These are phyloP conservation scores for Euphorbia peplus DNA, from an alignment of 345 rosid species.

Conservation along the genomic window DNA sequence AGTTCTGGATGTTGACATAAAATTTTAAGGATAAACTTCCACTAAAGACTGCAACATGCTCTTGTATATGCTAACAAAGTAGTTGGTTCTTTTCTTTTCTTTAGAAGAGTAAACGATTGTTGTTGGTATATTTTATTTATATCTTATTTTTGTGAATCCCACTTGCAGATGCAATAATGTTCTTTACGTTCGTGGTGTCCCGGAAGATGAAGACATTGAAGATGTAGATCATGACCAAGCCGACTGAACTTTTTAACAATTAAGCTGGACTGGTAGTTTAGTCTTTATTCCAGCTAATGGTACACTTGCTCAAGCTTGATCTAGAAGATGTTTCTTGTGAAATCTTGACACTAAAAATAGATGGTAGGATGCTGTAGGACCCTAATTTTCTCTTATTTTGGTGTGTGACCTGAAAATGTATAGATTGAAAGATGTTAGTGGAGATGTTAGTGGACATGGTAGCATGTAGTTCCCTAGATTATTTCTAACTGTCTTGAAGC, in stretches of 20 bases:
- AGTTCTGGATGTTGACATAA: background rate
- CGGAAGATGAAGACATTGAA: constrained; percentile 88
- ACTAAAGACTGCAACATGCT: background rate
- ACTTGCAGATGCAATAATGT: constrained; percentile 84
- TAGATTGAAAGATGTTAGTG: too few relatives aligned
- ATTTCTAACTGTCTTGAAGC: too few relatives aligned
- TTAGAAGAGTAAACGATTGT: background rate
- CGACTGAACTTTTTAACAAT: background rate
- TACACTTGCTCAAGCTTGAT: too few relatives aligned
- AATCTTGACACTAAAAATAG: too few relatives aligned
- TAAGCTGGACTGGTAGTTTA: too few relatives aligned
- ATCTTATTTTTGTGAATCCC: background rate
- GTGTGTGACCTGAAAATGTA: too few relatives aligned
- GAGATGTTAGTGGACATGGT: too few relatives aligned
- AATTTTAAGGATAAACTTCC: background rate
- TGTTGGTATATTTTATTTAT: background rate
- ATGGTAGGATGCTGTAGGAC: too few relatives aligned
- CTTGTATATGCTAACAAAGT: background rate
- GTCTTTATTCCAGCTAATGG: too few relatives aligned
- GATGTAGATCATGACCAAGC: constrained; percentile 60
- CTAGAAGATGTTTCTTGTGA: too few relatives aligned
- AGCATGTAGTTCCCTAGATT: too few relatives aligned
- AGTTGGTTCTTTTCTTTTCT: background rate
- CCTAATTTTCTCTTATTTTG: too few relatives aligned
- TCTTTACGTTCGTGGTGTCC: constrained; percentile 84